phyloP scores from a whole-genome alignment of 176 grass and related monocot species.

The Eragrostis nindensis region DNA sequence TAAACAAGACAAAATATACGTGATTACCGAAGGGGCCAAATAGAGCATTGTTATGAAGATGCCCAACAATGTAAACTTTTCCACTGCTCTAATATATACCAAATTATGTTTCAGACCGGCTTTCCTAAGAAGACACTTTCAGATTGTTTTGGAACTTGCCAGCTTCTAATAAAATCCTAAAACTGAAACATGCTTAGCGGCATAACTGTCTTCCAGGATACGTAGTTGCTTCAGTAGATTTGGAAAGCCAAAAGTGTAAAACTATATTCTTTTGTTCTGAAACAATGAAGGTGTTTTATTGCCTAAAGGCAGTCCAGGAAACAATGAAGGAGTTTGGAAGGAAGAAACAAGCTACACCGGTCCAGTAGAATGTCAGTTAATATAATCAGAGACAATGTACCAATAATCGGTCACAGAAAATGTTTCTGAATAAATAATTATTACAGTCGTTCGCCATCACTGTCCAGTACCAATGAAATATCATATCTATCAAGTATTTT shows the following conservation, averaged over 20 bases:
- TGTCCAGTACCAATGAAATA: background rate
- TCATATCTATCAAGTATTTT: background rate
- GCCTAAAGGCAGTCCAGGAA: background rate
- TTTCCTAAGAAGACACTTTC: background rate
- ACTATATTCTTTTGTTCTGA: no score
- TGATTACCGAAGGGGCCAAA: background rate
- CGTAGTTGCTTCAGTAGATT: no score
- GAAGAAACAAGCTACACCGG: background rate
- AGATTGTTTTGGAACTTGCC: background rate
- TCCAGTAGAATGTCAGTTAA: background rate
- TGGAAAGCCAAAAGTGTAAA: no score
- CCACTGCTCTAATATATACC: background rate
- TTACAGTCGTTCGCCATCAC: background rate
- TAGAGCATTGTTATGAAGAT: background rate
- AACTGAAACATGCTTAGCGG: background rate
- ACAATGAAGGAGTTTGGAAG: background rate
- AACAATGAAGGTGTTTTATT: conserved; percentile 21
- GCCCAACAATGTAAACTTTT: background rate
- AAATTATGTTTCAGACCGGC: background rate
- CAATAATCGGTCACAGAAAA: background rate
- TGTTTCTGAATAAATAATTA: background rate
- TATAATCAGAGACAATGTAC: background rate
- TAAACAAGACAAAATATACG: conserved; percentile 3
- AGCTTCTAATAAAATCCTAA: background rate
- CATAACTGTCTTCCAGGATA: conserved; percentile 3